These are phyloP conservation scores for Nannochloris sp. DNA, from an alignment of 139 green algal species.

Conservation along the genomic window DNA sequence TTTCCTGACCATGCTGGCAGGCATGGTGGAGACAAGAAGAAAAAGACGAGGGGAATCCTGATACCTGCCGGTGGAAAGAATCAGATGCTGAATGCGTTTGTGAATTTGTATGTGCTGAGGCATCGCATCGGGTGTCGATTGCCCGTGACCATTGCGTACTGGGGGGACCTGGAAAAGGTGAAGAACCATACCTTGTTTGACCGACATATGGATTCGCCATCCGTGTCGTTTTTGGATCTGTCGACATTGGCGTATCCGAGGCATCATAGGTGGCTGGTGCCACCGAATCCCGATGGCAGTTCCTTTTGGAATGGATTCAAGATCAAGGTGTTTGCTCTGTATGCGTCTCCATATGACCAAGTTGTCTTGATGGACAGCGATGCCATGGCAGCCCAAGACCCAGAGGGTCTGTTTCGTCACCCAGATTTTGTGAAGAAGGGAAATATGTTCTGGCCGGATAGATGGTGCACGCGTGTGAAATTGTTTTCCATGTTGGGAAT, in stretches of 20 bases:
- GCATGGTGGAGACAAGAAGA: not conserved
- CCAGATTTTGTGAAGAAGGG: conserved; percentile 10
- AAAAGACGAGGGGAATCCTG: conserved; percentile 13
- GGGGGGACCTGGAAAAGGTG: conserved; percentile 2
- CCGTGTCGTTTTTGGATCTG: conserved; percentile 10
- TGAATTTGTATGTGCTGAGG: conserved; percentile 11
- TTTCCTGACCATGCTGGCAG: not conserved
- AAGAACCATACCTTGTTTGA: not conserved
- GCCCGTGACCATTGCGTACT: conserved; percentile 18
- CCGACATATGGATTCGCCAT: not conserved
- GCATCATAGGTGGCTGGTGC: conserved; percentile 6
- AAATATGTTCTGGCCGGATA: conserved; percentile 35
- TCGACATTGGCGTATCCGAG: not conserved
- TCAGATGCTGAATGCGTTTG: conserved; percentile 16
- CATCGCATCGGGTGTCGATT: conserved; percentile 10
- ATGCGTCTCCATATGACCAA: conserved; percentile 13
- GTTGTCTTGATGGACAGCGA: conserved; percentile 33
- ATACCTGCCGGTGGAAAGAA: conserved; percentile 7
- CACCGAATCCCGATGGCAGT: not conserved
- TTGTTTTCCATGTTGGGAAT: conserved; percentile 22
- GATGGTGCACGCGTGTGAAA: conserved; percentile 13
- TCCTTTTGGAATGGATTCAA: conserved; percentile 11
- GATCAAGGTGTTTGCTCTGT: conserved; percentile 19
- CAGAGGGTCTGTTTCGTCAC: conserved; percentile 19
- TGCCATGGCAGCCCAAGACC: conserved; percentile 15